Evolutionary conservation across 805 yeast species (phyloP).

Genomic region (Yarrowia alimentaria): DNA sequence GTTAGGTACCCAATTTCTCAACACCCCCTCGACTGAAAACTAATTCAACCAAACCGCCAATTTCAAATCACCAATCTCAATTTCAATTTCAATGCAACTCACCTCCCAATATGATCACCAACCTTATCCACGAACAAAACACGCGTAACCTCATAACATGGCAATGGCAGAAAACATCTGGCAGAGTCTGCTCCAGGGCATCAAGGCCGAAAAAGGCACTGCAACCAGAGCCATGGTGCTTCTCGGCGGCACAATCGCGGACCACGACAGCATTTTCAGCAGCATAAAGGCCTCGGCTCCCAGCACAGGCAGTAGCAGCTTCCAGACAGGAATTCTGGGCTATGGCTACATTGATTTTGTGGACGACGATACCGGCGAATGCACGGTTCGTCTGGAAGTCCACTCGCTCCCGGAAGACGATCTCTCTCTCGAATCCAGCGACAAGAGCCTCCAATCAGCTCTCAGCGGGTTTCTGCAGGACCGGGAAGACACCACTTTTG

Average conservation of each 20-base stretch:
- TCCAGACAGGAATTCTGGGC: constrained; percentile 20
- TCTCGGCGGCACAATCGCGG: constrained; percentile 15
- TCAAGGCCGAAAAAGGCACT: constrained; percentile 18
- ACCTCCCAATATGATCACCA: constrained; percentile 18
- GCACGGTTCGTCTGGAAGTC: constrained; percentile 11
- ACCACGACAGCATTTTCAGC: constrained; percentile 22
- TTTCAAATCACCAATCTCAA: no score
- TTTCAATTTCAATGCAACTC: no score
- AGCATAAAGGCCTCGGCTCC: constrained; percentile 9
- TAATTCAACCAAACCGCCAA: no score
- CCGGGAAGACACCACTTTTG: constrained; percentile 9
- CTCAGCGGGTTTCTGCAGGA: constrained; percentile 1
- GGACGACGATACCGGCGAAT: constrained; percentile 24
- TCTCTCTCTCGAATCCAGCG: constrained; percentile 2
- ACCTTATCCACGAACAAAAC: constrained; percentile 25
- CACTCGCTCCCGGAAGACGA: constrained; percentile 22
- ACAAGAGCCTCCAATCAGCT: constrained; percentile 18
- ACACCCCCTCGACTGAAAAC: no score
- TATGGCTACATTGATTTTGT: constrained; percentile 20
- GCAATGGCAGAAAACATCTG: constrained; percentile 25
- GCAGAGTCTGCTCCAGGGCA: constrained; percentile 25
- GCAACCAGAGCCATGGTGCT: constrained; percentile 8
- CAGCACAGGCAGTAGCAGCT: constrained; percentile 1
- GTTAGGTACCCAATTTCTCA: no score
- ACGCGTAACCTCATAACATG: constrained; percentile 9